These are phyloP conservation scores for Mytilinidion resinicola DNA, from an alignment of 495 filamentous ascomycete species.

Conservation along the genomic window DNA sequence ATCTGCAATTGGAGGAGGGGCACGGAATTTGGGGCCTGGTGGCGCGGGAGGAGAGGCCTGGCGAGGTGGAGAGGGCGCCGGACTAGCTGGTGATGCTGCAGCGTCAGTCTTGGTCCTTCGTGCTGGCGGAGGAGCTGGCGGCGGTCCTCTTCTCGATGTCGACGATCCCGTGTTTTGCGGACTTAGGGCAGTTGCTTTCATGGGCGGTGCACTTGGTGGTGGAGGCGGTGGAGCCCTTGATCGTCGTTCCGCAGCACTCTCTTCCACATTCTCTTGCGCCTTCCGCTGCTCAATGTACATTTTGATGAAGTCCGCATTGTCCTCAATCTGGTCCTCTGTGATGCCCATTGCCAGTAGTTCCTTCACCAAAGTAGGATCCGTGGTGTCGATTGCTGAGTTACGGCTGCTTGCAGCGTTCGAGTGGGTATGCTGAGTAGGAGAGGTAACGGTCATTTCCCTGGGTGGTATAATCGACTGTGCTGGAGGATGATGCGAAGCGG, in stretches of 20 bases:
- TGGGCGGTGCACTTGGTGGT: constrained; percentile 45
- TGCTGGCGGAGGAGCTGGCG: constrained; percentile 80
- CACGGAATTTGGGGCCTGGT: constrained; percentile 56
- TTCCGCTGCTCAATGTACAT: constrained; percentile 80
- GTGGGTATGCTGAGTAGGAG: constrained; percentile 30
- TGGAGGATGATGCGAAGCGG: constrained; percentile 47
- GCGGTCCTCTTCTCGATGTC: constrained; percentile 61
- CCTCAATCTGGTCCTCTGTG: constrained; percentile 83
- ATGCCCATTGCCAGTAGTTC: constrained; percentile 83
- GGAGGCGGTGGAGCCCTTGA: constrained; percentile 56
- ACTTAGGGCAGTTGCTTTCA: constrained; percentile 43
- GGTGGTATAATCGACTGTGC: constrained; percentile 47
- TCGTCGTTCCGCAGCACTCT: constrained; percentile 41
- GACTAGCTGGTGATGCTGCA: constrained; percentile 18
- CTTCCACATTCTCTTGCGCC: constrained; percentile 41
- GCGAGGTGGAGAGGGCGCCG: constrained; percentile 25
- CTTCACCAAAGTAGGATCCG: constrained; percentile 73
- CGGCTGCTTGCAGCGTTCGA: constrained; percentile 27
- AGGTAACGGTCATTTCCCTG: constrained; percentile 18
- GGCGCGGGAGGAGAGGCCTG: constrained; percentile 42
- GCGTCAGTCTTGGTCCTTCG: constrained; percentile 50
- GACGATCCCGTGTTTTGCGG: constrained; percentile 59
- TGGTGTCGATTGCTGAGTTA: constrained; percentile 67
- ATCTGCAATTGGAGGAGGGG: constrained; percentile 78
- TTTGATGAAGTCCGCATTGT: constrained; percentile 93